Base-by-base conservation (phyloP, 805 yeast species). In the Metschnikowia picachoensis region DNA sequence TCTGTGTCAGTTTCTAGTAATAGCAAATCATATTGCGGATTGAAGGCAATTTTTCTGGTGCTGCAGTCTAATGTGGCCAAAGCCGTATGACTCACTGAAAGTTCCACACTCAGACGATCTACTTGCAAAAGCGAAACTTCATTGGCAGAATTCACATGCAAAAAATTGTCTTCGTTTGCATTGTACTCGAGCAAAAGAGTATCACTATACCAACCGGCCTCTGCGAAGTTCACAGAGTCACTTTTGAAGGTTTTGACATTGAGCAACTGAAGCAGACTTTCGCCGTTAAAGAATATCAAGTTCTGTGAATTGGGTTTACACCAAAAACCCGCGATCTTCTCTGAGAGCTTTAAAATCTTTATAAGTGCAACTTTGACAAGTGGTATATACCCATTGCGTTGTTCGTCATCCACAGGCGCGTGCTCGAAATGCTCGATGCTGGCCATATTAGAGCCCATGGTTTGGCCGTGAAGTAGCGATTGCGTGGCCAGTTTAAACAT, bases 221-320 rank as follows among this genome's bases (percentile, higher is more conserved):
- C 67, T 5, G 58, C 44, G 25, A 70, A 50, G 12, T 55, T 44
- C 20, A 63, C 50, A 1, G 66, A 48, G 29, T 64, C 62, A 44
- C 58, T 67, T 16, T 62, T 61, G 43, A 65, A 62, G 2, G 61
- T 56, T 20, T 61, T 60, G 30, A 68, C 47, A 52, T 72, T 68
- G 39, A 70, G 56, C 1, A 70, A 40, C 50, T 72, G 76, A 29
- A 72, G 51, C 46, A 56, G 55, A 31, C 55, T 50, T 33, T 57
- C 53, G 20, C 43, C 36, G 43, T 62, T 70, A 51, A 55, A 61
- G 13, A 70, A 55, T 13, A 70, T 56, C 43, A 72, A 51, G 50
- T 65, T 66, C 48, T 70, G 74, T 32, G 74, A 68, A 48, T 69
- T 67, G 25, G 62, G 59, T 41, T 69, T 66, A 35, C 70, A 50